Evolutionary conservation across 441 rosid genomes (phyloP).

Genomic region (Sinapis alba): DNA sequence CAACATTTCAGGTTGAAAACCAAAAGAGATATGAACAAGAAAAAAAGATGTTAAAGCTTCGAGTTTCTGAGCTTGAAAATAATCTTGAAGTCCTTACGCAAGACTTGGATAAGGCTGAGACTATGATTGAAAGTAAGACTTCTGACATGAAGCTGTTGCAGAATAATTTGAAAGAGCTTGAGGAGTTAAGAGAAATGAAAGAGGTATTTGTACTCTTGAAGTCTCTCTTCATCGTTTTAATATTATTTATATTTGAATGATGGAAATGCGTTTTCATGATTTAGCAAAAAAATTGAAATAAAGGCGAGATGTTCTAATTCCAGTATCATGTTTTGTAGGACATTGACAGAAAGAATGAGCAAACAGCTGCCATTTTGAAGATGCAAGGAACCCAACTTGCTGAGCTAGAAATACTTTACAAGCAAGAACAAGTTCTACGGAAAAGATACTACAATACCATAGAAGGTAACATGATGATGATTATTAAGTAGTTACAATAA

Average conservation of each 20-base stretch:
- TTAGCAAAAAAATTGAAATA: not conserved
- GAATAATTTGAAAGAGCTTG: slow-evolving; percentile 78
- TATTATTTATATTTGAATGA: not conserved
- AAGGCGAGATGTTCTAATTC: slow-evolving; percentile 11
- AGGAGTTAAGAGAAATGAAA: slow-evolving; percentile 92
- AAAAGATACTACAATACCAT: slow-evolving; percentile 91
- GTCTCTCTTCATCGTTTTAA: slow-evolving; percentile 3
- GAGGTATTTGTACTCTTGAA: slow-evolving; percentile 59
- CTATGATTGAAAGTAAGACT: slow-evolving; percentile 57
- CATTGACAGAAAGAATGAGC: slow-evolving; percentile 95
- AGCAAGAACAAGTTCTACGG: slow-evolving; percentile 88
- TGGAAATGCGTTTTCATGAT: not conserved
- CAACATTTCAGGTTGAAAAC: slow-evolving; percentile 54
- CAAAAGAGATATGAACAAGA: slow-evolving; percentile 73
- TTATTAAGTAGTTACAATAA: slow-evolving; percentile 11
- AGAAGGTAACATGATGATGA: slow-evolving; percentile 60
- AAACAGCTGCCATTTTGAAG: slow-evolving; percentile 93
- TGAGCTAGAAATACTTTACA: slow-evolving; percentile 81
- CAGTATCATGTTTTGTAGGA: slow-evolving; percentile 57
- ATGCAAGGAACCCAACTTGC: slow-evolving; percentile 96
- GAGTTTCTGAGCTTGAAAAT: slow-evolving; percentile 66
- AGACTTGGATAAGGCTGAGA: slow-evolving; percentile 58
- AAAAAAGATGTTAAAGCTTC: slow-evolving; percentile 58
- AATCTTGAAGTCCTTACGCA: slow-evolving; percentile 57
- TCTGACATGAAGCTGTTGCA: slow-evolving; percentile 62